phyloP scores from a whole-genome alignment of 164 flowering plant species.

The Vitis rupestris region DNA sequence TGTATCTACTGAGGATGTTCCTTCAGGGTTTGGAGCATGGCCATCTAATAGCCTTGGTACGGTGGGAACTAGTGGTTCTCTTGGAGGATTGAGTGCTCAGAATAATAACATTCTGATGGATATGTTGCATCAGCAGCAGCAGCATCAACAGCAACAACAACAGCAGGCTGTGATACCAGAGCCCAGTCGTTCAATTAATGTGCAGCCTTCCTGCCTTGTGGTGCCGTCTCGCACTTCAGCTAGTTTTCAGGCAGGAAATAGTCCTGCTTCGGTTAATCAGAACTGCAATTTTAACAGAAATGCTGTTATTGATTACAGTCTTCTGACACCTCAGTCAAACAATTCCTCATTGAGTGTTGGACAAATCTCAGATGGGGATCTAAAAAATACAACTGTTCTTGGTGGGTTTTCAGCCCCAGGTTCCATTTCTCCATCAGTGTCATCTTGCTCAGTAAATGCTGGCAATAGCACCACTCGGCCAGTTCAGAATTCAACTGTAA shows the following conservation, averaged over 20 bases:
- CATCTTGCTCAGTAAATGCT: constrained; percentile 38
- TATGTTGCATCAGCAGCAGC: constrained; percentile 34
- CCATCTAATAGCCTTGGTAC: constrained; percentile 37
- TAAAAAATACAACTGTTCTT: constrained; percentile 29
- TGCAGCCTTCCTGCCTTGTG: constrained; percentile 78
- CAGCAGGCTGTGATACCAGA: constrained; percentile 39
- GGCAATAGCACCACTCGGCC: constrained; percentile 33
- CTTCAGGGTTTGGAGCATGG: constrained; percentile 53
- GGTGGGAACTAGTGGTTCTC: constrained; percentile 28
- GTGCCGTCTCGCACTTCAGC: constrained; percentile 51
- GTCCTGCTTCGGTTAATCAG: constrained; percentile 43
- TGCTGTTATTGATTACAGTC: constrained; percentile 35
- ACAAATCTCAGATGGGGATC: constrained; percentile 31
- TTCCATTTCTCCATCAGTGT: constrained; percentile 36
- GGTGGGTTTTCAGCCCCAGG: constrained; percentile 40
- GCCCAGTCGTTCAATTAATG: constrained; percentile 48
- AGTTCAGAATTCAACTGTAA: constrained; percentile 31
- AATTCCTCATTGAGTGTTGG: constrained; percentile 35
- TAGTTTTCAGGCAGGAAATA: constrained; percentile 42
- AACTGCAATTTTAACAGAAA: constrained; percentile 32
- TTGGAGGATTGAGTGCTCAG: constrained; percentile 34
- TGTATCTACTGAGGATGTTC: constrained; percentile 38
- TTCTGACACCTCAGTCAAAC: constrained; percentile 44
- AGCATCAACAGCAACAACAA: constrained; percentile 30
- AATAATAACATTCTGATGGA: constrained; percentile 42